Base-by-base conservation (phyloP, 768 basidiomycete species). In the Roridomyces roridus region DNA sequence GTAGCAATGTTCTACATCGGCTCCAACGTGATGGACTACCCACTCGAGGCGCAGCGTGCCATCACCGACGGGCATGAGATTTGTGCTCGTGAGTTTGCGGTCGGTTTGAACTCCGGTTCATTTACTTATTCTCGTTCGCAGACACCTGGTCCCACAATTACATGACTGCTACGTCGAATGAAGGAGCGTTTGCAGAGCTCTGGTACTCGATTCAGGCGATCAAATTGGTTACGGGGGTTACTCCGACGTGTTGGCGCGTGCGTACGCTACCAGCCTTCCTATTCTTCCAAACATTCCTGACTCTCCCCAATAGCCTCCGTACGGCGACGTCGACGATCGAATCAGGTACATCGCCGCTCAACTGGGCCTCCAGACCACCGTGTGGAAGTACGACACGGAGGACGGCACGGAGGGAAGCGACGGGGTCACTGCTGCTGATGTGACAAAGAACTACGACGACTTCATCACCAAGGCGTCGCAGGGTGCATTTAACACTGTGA, bases 161-260 rank as follows among this genome's bases (percentile, higher is more conserved):
- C 49, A 86, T 81, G 83, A 88, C 88, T 0, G 65, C 83, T 1
- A 74, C 88, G 39, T 70, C 79, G 9, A 92, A 85, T 66, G 74
- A 83, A 60, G 74, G 87, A 60, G 87, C 85, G 6, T 90, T 92
- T 51, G 90, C 89, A 4, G 91, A 93, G 69, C 76, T 94, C 18
- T 91, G 86, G 56, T 94, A 91, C 70, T 84, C 84, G 83, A 59
- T 85, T 58, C 59, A 85, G 74, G 72, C 75, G 1, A 80, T 87
- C 48, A 84, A 85, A 60, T 71, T 86, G 17, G 80, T 79, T 5
- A 64, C 77, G 1, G 83, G 84, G 7, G 73, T 85, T 12, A 87
- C 86, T 0, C 83, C 84, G 1, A 85, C 77, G 1, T 85, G 80
- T 62, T 87, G 84, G 86, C 76, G 83, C 64, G 55, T 57, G 17